Conservation (phyloP, 2,329 filamentous ascomycete species). For the Penicillium freii region DNA sequence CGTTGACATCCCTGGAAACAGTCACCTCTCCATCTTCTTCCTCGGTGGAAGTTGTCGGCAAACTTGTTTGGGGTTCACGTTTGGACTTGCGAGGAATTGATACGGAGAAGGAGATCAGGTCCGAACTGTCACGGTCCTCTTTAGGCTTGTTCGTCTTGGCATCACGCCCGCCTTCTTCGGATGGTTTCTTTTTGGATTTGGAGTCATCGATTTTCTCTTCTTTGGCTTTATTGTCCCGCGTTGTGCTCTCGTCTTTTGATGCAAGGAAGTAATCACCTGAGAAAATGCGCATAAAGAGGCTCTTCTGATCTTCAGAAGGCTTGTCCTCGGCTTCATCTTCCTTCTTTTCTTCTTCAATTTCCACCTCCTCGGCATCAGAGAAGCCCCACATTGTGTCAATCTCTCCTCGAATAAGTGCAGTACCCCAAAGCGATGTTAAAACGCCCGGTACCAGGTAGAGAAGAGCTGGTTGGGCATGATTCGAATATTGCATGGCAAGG, state of each 20-base stretch:
- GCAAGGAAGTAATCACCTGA: slow-evolving; percentile 21
- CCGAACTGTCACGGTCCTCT: slow-evolving; percentile 17
- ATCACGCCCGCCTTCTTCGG: slow-evolving; percentile 4
- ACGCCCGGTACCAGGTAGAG: slow-evolving; percentile 91
- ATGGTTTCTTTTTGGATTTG: slow-evolving; percentile 38
- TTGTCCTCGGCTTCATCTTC: slow-evolving; percentile 48
- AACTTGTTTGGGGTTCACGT: not conserved
- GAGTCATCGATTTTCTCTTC: slow-evolving; percentile 6
- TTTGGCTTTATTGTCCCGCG: not conserved
- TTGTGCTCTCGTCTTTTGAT: not conserved
- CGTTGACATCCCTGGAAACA: slow-evolving; percentile 19
- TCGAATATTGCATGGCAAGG: slow-evolving; percentile 70
- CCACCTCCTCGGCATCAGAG: slow-evolving; percentile 61
- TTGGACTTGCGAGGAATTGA: slow-evolving; percentile 28
- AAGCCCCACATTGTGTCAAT: slow-evolving; percentile 75
- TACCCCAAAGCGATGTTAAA: slow-evolving; percentile 70
- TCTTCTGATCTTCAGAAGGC: slow-evolving; percentile 7
- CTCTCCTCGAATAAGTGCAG: slow-evolving; percentile 69
- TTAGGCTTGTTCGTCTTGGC: slow-evolving; percentile 14
- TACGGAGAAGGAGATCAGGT: slow-evolving; percentile 35
- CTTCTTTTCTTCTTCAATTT: slow-evolving; percentile 31
- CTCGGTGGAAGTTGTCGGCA: not conserved
- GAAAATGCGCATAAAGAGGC: slow-evolving; percentile 31
- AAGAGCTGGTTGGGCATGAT: slow-evolving; percentile 83
- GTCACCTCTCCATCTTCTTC: slow-evolving; percentile 20